phyloP scores from a whole-genome alignment of 805 yeast genomes.

The Schwanniomyces pseudopolymorphus region DNA sequence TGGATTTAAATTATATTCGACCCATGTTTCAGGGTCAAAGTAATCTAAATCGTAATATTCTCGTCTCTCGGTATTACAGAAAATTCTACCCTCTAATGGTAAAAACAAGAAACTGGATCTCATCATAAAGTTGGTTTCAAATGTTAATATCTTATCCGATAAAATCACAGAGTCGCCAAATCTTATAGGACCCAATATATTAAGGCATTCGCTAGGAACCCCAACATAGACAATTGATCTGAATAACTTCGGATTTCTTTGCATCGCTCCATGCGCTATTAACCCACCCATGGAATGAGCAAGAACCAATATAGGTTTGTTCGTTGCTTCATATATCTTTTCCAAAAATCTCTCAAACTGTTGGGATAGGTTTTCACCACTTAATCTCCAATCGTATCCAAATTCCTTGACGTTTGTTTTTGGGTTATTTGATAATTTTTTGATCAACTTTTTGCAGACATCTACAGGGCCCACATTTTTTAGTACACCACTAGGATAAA shows the following conservation, averaged over 20 bases:
- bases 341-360: constrained; percentile 51
- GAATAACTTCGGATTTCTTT: constrained; percentile 62
- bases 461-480: constrained; percentile 88
- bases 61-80: constrained; percentile 59
- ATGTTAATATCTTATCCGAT: constrained; percentile 71
- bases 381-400: constrained; percentile 94
- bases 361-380: constrained; percentile 54
- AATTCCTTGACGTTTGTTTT: constrained; percentile 65
- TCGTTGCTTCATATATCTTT: constrained; percentile 46
- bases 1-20: constrained; percentile 71
- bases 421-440: constrained; percentile 52
- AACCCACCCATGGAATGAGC: constrained; percentile 97
- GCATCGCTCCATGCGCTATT: constrained; percentile 77
- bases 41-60: constrained; percentile 67
- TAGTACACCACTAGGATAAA: constrained; percentile 75
- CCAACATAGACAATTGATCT: constrained; percentile 82
- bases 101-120: constrained; percentile 77
- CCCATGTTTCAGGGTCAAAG: constrained; percentile 82
- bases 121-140: constrained; percentile 85
- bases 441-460: constrained; percentile 60
- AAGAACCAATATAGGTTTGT: constrained; percentile 65
- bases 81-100: constrained; percentile 74
- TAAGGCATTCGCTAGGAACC: constrained; percentile 79
- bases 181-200: constrained; percentile 81
- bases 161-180: constrained; percentile 78